Evolutionary conservation across 139 green algal genomes (phyloP).

Genomic region (Micractinium conductrix): DNA sequence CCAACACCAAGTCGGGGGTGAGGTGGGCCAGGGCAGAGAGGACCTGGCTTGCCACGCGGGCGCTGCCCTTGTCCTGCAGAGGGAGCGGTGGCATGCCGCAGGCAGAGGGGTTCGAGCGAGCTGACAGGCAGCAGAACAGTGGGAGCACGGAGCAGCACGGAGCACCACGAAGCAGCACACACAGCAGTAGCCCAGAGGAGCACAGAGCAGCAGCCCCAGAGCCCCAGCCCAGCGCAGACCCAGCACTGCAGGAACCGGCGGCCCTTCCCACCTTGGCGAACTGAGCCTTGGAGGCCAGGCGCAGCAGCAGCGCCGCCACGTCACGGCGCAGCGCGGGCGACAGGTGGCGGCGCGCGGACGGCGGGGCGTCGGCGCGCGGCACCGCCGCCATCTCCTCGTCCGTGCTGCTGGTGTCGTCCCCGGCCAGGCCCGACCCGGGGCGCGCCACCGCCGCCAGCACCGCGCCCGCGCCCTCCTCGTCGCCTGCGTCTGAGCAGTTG

Average conservation of each 20-base stretch:
- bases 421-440: background rate
- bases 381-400: slow-evolving; percentile 16
- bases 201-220: background rate
- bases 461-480: background rate
- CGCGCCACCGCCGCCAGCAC: background rate
- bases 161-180: too few relatives aligned
- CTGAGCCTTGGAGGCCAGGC: slow-evolving; percentile 77
- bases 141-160: background rate
- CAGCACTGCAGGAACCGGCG: background rate
- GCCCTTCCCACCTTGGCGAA: slow-evolving; percentile 74
- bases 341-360: slow-evolving; percentile 22
- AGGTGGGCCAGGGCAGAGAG: slow-evolving; percentile 75
- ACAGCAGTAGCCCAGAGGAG: too few relatives aligned
- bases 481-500: background rate
- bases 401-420: slow-evolving; percentile 13
- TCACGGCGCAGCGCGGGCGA: background rate
- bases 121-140: background rate
- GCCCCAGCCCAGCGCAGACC: too few relatives aligned
- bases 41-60: slow-evolving; percentile 47
- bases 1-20: slow-evolving; percentile 70
- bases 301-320: slow-evolving; percentile 60
- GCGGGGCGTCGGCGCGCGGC: background rate
- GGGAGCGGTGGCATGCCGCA: too few relatives aligned
- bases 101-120: too few relatives aligned
- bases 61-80: slow-evolving; percentile 43